Percentiles rank a stretch among this genome's conserved stretches.
Conservation (phyloP, 2,329 filamentous ascomycete species). For the Cladosporium sp. region DNA sequence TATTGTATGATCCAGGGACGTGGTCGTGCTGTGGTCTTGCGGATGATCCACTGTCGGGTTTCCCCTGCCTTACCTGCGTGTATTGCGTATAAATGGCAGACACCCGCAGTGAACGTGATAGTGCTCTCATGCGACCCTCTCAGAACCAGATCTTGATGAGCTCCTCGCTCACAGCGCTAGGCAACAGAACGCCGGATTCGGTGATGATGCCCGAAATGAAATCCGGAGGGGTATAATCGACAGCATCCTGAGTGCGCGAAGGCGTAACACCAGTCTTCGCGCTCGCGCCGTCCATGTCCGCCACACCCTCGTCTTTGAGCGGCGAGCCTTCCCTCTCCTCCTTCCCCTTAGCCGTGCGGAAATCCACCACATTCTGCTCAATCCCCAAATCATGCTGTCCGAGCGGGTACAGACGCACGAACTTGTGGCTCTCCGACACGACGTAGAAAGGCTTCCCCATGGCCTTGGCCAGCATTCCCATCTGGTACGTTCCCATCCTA, state of each 20-base stretch:
- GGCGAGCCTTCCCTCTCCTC: slow-evolving; percentile 15
- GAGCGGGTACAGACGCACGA: slow-evolving; percentile 79
- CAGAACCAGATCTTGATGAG: slow-evolving; percentile 51
- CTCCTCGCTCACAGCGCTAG: slow-evolving; percentile 65
- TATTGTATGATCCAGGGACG: too few species aligned
- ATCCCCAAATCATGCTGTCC: slow-evolving; percentile 77
- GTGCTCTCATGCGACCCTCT: too few species aligned
- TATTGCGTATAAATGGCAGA: too few species aligned
- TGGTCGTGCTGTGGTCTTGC: too few species aligned
- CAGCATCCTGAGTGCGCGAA: slow-evolving; percentile 42
- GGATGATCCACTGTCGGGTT: too few species aligned
- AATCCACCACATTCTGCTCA: slow-evolving; percentile 71
- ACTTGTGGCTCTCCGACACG: slow-evolving; percentile 94
- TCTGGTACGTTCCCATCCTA: slow-evolving; percentile 78
- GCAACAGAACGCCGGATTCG: slow-evolving; percentile 66
- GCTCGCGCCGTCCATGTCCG: slow-evolving; percentile 25
- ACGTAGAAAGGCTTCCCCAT: slow-evolving; percentile 79
- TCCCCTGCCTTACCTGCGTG: too few species aligned
- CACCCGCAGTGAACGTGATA: too few species aligned
- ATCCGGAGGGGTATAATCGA: slow-evolving; percentile 63
- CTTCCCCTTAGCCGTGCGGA: slow-evolving; percentile 49
- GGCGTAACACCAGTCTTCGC: slow-evolving; percentile 4
- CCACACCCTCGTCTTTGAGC: slow-evolving; percentile 23
- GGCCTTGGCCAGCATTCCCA: slow-evolving; percentile 72
- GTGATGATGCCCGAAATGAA: slow-evolving; percentile 70